Evolutionary conservation across 306 rosid species (phyloP).

Genomic region (Cucurbita pepo): DNA sequence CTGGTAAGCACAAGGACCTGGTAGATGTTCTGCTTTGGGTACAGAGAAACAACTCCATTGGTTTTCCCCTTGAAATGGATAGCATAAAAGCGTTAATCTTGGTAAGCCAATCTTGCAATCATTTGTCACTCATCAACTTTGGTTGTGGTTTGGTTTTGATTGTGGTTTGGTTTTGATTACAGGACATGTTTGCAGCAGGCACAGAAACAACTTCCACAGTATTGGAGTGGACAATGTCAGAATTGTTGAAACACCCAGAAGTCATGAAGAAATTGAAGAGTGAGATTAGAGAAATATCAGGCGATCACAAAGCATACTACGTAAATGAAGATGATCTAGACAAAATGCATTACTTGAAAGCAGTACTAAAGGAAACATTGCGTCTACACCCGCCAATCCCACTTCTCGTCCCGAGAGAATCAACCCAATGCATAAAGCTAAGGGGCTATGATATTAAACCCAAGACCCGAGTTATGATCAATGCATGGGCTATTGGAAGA

Average conservation of each 20-base stretch:
- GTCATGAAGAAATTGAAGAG: constrained; percentile 19
- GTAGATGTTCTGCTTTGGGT: constrained; percentile 38
- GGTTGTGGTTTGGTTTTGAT: too few species aligned
- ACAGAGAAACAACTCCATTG: constrained; percentile 14
- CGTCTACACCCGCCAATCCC: constrained; percentile 30
- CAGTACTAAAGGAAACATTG: constrained; percentile 30
- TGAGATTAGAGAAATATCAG: constrained; percentile 22
- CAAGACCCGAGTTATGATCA: constrained; percentile 6
- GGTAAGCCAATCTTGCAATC: neutral
- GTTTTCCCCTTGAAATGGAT: constrained; percentile 20
- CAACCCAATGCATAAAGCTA: neutral
- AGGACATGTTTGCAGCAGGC: constrained; percentile 37
- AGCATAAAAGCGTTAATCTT: neutral
- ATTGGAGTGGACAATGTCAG: constrained; percentile 43
- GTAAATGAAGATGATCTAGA: constrained; percentile 23
- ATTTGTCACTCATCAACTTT: too few species aligned
- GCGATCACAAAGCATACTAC: constrained; percentile 4
- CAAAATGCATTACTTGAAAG: constrained; percentile 27
- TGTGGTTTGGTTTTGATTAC: neutral
- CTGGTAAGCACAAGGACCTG: constrained; percentile 12
- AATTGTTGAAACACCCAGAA: constrained; percentile 24
- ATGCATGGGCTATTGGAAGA: constrained; percentile 28
- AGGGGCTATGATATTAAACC: constrained; percentile 4
- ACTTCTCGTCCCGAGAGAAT: constrained; percentile 22
- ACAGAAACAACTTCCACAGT: constrained; percentile 26